Evolutionary conservation across 148 eudicot species (phyloP).

Genomic region (Chenopodium album): DNA sequence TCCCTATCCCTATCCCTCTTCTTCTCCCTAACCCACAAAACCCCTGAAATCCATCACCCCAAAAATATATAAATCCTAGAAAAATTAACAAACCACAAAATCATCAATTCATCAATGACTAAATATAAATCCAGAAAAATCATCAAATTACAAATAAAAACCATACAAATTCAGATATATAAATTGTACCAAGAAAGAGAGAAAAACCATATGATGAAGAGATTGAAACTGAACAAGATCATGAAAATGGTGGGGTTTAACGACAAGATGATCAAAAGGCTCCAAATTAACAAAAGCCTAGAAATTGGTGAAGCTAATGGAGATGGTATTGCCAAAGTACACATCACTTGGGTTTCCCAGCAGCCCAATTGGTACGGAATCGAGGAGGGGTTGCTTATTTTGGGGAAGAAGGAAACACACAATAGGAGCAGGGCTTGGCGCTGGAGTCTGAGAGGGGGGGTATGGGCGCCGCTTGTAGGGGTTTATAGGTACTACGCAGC

Average conservation of each 20-base stretch:
- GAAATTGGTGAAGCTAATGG: constrained; percentile 66
- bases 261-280: constrained; percentile 59
- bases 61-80: too few relatives aligned
- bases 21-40: too few relatives aligned
- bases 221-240: constrained; percentile 83
- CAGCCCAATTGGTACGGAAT: constrained; percentile 43
- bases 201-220: constrained; percentile 56
- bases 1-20: too few relatives aligned
- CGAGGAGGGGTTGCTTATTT: too few relatives aligned
- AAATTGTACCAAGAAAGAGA: constrained; percentile 2
- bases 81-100: too few relatives aligned
- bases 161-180: background rate
- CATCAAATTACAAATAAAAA: background rate
- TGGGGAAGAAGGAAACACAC: too few relatives aligned
- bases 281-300: constrained; percentile 66
- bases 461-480: too few relatives aligned
- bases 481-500: too few relatives aligned
- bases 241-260: constrained; percentile 72
- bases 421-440: too few relatives aligned
- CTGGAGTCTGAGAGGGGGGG: too few relatives aligned
- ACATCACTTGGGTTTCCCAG: constrained; percentile 96
- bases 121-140: background rate
- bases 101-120: too few relatives aligned
- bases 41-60: too few relatives aligned
- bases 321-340: constrained; percentile 66